These are phyloP conservation scores for Naganishia liquefaciens DNA, from an alignment of 1,284 basidiomycete genomes.

Conservation along the genomic window DNA sequence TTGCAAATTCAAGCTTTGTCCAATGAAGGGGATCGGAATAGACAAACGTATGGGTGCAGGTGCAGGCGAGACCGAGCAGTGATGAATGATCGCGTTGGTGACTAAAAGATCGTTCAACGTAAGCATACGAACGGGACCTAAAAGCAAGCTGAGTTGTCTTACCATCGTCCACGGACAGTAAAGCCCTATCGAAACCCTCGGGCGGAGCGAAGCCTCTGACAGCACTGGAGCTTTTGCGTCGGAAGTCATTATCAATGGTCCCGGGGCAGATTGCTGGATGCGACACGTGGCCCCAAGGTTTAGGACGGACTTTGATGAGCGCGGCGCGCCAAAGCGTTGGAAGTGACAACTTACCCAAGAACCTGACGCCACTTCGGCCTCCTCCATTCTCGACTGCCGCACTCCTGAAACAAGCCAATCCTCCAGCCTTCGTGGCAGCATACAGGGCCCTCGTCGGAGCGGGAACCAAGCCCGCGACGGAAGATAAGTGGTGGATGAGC, in stretches of 20 bases:
- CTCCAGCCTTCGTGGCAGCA: slow-evolving; percentile 78
- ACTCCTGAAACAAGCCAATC: slow-evolving; percentile 72
- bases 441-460: slow-evolving; percentile 85
- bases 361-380: slow-evolving; percentile 51
- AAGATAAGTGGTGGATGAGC: slow-evolving; percentile 76
- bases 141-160: slow-evolving; percentile 25
- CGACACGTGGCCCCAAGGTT: slow-evolving; percentile 43
- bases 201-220: slow-evolving; percentile 54
- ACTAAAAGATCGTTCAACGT: slow-evolving; percentile 37
- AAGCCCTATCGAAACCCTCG: slow-evolving; percentile 44
- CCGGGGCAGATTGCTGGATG: slow-evolving; percentile 49
- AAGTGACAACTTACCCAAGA: slow-evolving; percentile 45
- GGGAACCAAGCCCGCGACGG: slow-evolving; percentile 75
- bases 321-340: background rate
- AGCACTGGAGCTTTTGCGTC: slow-evolving; percentile 63
- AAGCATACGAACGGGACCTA: background rate
- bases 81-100: slow-evolving; percentile 45
- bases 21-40: slow-evolving; percentile 44
- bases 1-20: slow-evolving; percentile 37
- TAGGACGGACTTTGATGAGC: background rate
- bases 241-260: slow-evolving; percentile 70
- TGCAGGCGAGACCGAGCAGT: slow-evolving; percentile 45
- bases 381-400: slow-evolving; percentile 60
- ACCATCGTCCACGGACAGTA: slow-evolving; percentile 46
- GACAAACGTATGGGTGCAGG: slow-evolving; percentile 36